Evolutionary conservation across 2,329 filamentous ascomycete genomes (phyloP), one percentile per base, ranked within the genome.

Genomic region (Talaromyces sp.): DNA sequence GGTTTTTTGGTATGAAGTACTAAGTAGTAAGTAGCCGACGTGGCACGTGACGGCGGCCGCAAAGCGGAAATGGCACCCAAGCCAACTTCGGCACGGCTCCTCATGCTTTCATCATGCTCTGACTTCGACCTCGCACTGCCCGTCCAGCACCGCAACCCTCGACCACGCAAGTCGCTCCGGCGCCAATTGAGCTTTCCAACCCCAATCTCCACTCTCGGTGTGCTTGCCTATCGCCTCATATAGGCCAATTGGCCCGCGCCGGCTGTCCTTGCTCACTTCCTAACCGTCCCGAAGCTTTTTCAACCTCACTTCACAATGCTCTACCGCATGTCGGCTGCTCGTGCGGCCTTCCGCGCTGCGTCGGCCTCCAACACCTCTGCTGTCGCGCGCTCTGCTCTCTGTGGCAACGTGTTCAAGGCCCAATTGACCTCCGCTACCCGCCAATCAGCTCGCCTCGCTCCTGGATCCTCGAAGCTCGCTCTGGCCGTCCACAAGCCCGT

Each of bases 401-500:
- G 71, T 61, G 74, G 73, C 67, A 74, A 69, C 63, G 67, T 75
- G 63, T 76, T 77, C 71, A 77, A 75, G 71, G 75, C 76, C 62
- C 74, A 72, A 65, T 73, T 78, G 74, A 76, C 73, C 61, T 75
- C 75, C 58, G 73, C 76, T 65, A 70, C 74, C 63, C 75, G 75
- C 59, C 65, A 65, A 68, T 67, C 70, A 62, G 65, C 69, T 67
- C 72, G 74, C 64, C 67, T 70, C 65, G 68, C 70, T 60, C 65
- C 74, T 32, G 43, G 43, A 29, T 68, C 71, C 21, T 66, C 75
- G 29, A 74, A 67, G 67, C 68, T 80, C 62, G 74, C 78, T 64
- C 69, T 81, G 60, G 70, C 76, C 60, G 65, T 72, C 65, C 74
- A 73, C 68, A 77, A 78, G 69, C 77, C 80, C 48, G 70, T 79